Conservation (phyloP, 2,329 filamentous ascomycete genomes). For the Cephalotrichum gorgonifer region DNA sequence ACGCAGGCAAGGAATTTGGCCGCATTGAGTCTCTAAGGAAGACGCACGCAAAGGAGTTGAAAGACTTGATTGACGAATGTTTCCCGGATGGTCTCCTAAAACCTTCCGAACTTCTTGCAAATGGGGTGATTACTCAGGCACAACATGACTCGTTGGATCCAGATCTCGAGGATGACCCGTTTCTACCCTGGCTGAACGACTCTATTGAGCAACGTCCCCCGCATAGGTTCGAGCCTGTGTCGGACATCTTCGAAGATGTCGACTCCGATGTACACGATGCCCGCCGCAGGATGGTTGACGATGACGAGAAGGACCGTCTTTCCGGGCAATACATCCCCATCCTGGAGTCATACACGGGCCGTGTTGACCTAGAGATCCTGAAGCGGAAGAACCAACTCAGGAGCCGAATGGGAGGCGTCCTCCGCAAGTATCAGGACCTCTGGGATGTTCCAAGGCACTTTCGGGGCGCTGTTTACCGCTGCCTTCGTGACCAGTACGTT, state of each 20-base stretch:
- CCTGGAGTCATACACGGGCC: background rate
- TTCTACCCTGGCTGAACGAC: slow-evolving; percentile 2
- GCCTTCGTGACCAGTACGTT: slow-evolving; percentile 48
- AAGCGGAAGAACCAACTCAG: slow-evolving; percentile 1
- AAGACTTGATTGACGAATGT: slow-evolving; percentile 26
- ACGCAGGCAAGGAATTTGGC: slow-evolving; percentile 13
- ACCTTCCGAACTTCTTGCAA: slow-evolving; percentile 38
- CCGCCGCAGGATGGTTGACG: background rate
- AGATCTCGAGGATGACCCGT: background rate
- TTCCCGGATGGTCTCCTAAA: slow-evolving; percentile 36
- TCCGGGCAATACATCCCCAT: slow-evolving; percentile 32
- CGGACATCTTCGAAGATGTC: background rate
- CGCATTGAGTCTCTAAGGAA: slow-evolving; percentile 12
- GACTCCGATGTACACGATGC: slow-evolving; percentile 2
- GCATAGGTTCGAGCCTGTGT: background rate
- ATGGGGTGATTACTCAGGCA: slow-evolving; percentile 47
- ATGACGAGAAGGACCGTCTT: slow-evolving; percentile 37
- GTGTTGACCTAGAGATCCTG: background rate
- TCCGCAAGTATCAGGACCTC: slow-evolving; percentile 33
- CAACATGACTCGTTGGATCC: slow-evolving; percentile 51
- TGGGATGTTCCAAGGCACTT: slow-evolving; percentile 44
- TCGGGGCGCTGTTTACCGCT: slow-evolving; percentile 57
- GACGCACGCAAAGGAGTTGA: slow-evolving; percentile 22
- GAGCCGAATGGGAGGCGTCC: slow-evolving; percentile 6
- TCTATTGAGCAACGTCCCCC: background rate